Conservation (phyloP, 2,329 filamentous ascomycete genomes). For the Beauveria asiatica region DNA sequence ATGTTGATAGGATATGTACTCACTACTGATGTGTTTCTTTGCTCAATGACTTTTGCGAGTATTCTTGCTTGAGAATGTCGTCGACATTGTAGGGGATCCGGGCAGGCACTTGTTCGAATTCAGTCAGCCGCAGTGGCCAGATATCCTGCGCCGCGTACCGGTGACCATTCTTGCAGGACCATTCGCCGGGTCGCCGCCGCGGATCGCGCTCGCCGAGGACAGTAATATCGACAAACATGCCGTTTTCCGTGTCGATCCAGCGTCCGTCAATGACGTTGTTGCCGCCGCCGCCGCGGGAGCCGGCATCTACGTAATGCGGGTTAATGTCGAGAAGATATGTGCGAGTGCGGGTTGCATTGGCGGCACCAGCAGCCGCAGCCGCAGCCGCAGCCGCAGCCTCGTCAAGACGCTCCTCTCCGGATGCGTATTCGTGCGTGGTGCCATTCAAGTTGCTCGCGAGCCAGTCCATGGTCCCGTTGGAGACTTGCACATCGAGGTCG, state of each 20-base stretch:
- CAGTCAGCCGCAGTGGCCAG: conserved; percentile 64
- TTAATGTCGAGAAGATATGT: conserved; percentile 71
- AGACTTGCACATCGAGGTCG: conserved; percentile 76
- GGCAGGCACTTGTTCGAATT: conserved; percentile 66
- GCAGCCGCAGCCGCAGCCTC: conserved; percentile 34
- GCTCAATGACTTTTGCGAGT: conserved; percentile 51
- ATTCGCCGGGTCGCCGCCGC: conserved; percentile 49
- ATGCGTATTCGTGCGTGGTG: conserved; percentile 50
- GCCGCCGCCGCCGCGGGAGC: conserved; percentile 36
- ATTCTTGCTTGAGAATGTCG: conserved; percentile 56
- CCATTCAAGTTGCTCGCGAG: conserved; percentile 60
- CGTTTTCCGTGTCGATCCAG: conserved; percentile 70
- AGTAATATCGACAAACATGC: conserved; percentile 78
- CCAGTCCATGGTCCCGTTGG: conserved; percentile 54
- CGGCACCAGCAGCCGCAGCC: conserved; percentile 30
- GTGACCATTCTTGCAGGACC: conserved; percentile 76
- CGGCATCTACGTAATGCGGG: conserved; percentile 49
- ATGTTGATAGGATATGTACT: conserved; percentile 21
- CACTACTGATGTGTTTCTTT: conserved; percentile 54
- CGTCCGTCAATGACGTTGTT: conserved; percentile 75
- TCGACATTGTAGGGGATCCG: conserved; percentile 63
- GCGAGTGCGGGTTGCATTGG: conserved; percentile 20
- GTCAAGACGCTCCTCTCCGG: neutral
- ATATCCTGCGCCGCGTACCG: conserved; percentile 61
- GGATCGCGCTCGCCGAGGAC: conserved; percentile 60